A percentile compares a stretch with the other conserved stretches of the same genome.
phyloP scores from a whole-genome alignment of 1,284 basidiomycete genomes.

The Fomitopsis palustris region DNA sequence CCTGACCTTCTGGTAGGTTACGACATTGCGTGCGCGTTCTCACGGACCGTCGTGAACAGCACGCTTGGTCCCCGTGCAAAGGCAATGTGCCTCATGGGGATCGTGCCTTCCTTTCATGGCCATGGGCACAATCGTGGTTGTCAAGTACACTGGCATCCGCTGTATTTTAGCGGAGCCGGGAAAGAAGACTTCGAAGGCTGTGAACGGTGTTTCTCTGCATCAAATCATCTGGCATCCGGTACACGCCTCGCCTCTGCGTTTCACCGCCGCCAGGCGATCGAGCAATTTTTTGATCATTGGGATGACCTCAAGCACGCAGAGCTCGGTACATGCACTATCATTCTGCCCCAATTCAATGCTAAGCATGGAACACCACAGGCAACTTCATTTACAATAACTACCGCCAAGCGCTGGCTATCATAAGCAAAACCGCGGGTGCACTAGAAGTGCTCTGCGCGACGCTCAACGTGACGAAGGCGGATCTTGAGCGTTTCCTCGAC shows the following conservation, averaged over 20 bases:
- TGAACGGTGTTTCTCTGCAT: slow-evolving; percentile 29
- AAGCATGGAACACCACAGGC: neutral
- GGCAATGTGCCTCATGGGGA: slow-evolving; percentile 5
- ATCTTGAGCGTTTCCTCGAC: slow-evolving; percentile 18
- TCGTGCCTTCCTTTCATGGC: slow-evolving; percentile 17
- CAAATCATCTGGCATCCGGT: slow-evolving; percentile 25
- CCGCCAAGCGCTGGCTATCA: slow-evolving; percentile 18
- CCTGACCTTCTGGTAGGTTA: slow-evolving; percentile 24
- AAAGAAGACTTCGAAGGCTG: slow-evolving; percentile 32
- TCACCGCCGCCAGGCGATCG: slow-evolving; percentile 23
- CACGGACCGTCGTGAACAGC: slow-evolving; percentile 22
- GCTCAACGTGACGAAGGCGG: neutral
- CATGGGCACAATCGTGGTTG: slow-evolving; percentile 29
- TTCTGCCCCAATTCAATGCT: too few relatives aligned
- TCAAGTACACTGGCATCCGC: slow-evolving; percentile 29
- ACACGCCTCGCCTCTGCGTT: slow-evolving; percentile 22
- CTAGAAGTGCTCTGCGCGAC: slow-evolving; percentile 2
- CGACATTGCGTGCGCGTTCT: slow-evolving; percentile 34
- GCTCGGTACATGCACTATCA: slow-evolving; percentile 8
- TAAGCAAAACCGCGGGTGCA: slow-evolving; percentile 4
- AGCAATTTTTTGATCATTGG: slow-evolving; percentile 15
- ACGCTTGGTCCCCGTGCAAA: slow-evolving; percentile 19
- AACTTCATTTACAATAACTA: slow-evolving; percentile 26
- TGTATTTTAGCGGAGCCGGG: slow-evolving; percentile 28
- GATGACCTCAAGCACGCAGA: slow-evolving; percentile 15